Evolutionary conservation across 345 rosid genomes (phyloP).

Genomic region (Punica granatum): DNA sequence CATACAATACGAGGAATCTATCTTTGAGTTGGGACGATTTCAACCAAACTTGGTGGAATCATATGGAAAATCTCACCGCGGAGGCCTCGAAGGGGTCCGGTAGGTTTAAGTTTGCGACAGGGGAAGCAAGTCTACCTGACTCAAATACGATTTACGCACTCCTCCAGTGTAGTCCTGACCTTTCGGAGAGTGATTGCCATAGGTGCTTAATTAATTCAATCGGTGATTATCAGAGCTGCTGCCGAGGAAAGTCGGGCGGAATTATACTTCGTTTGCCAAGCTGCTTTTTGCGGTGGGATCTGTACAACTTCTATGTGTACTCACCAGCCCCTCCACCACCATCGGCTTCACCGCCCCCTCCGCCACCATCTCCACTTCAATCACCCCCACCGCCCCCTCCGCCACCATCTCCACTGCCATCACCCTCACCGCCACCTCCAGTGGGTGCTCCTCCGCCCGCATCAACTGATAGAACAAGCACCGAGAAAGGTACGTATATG

Average conservation of each 20-base stretch:
- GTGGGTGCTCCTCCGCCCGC: neutral
- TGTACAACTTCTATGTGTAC: constrained; percentile 27
- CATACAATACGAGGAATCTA: constrained; percentile 6
- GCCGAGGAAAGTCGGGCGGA: constrained; percentile 35
- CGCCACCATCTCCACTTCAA: no score
- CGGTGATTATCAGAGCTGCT: constrained; percentile 12
- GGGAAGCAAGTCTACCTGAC: constrained; percentile 12
- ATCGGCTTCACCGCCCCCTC: neutral
- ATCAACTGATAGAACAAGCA: neutral
- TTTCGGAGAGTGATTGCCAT: constrained; percentile 28
- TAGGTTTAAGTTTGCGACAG: constrained; percentile 28
- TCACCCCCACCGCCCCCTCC: neutral
- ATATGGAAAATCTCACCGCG: constrained; percentile 12
- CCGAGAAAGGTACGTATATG: neutral
- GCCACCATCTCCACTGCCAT: neutral
- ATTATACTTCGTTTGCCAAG: constrained; percentile 23
- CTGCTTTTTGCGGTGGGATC: constrained; percentile 43
- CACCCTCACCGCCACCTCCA: neutral
- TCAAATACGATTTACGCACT: constrained; percentile 22
- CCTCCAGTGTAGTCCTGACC: constrained; percentile 56
- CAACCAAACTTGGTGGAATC: constrained; percentile 19
- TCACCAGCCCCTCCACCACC: constrained; percentile 15
- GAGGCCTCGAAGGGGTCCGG: constrained; percentile 23
- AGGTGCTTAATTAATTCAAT: constrained; percentile 19
- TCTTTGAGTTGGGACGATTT: constrained; percentile 17